Base-by-base conservation (phyloP, 441 rosid species). In the Melastoma candidum region DNA sequence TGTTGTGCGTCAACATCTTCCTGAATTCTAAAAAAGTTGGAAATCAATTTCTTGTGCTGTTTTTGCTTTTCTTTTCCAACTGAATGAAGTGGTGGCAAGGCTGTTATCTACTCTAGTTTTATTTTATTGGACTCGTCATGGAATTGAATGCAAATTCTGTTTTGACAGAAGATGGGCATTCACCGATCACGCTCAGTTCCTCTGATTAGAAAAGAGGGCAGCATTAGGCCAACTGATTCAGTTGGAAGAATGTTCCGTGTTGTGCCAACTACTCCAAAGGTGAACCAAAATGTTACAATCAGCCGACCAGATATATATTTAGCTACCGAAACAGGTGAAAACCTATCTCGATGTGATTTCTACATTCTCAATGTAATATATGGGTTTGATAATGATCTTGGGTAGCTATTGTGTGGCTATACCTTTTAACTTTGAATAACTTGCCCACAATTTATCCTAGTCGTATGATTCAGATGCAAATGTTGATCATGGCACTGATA, bases 131-230 rank as follows among this genome's bases (percentile, higher is more conserved):
- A 25, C 11, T 48, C 22, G 22, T 17, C 22, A 17, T 62, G 26
- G 56, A 58, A 48, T 65, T 70, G 7, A 32, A 8, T 32, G 41
- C 41, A 32, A 32, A 32, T 32, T 43, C 61, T 51, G 29, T 44
- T 56, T 66, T 68, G 60, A 54, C 90, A 93, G 99, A 83, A 53
- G 68, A 44, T 57, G 56, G 79, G 93, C 49, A 83, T 93, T 27
- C 93, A 80, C 66, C 90, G 96, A 11, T 93, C 99, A 52, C 93
- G 51, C 48, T 93, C 99, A 26, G 95, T 94, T 48, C 97, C 99
- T 4, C 77, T 63, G 60, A 68, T 87, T 46, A 68, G 57, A 66
- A 74, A 89, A 77, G 87, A 81, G 39, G 89, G 74, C 61, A 76
- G 75, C 71, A 52, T 57, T 51, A 74, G 56, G 53, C 82, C 74